Conservation (phyloP, 768 basidiomycete species). For the Russula vinacea region DNA sequence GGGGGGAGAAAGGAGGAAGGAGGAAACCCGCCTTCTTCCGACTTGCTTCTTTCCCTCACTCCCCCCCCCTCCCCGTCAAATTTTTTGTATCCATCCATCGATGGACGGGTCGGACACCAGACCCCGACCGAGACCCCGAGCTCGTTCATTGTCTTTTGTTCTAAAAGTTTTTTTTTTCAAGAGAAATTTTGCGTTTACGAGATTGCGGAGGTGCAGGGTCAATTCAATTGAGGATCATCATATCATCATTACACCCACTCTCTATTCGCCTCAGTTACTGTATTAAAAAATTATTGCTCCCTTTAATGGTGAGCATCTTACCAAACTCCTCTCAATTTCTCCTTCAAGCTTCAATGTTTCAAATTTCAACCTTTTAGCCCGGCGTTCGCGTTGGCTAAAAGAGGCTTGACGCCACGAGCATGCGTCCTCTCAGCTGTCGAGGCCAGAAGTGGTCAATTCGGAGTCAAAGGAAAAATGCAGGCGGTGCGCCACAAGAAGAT, state of each 20-base stretch:
- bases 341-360: neutral
- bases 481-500: neutral
- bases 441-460: too few relatives aligned
- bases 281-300: neutral
- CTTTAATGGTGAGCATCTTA: neutral
- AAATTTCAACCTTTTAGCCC: neutral
- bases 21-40: neutral
- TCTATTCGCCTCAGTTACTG: neutral
- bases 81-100: neutral
- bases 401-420: neutral
- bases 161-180: neutral
- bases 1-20: neutral
- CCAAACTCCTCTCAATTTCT: neutral
- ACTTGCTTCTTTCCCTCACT: neutral
- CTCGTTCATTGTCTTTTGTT: neutral
- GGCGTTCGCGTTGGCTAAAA: neutral
- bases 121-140: neutral
- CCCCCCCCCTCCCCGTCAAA: neutral
- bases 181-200: conserved; percentile 5
- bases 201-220: neutral
- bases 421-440: too few relatives aligned
- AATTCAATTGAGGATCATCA: neutral
- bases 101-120: neutral
- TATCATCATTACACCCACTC: neutral
- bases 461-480: neutral